Base-by-base conservation (phyloP, 2,329 filamentous ascomycete species). In the Nigrograna mackinnonii region DNA sequence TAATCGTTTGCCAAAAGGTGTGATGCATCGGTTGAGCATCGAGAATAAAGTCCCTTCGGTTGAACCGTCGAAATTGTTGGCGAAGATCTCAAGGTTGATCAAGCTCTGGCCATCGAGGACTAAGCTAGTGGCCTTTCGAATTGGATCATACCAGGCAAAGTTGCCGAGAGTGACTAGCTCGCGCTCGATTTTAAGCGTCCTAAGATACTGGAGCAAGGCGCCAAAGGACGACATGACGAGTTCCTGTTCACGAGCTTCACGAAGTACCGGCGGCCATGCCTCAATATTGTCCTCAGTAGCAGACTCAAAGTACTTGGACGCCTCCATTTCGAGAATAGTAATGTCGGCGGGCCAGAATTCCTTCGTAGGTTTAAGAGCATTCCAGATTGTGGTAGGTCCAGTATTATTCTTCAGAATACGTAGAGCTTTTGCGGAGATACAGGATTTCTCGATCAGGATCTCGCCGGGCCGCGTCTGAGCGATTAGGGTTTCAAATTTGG, bases 341-440 rank as follows among this genome's bases (percentile, higher is more conserved):
- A 84, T 82, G 43, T 96, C 89, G 0, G 89, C 87, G 44, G 89
- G 84, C 89, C 91, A 94, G 62, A 99, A 99, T 62, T 99, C 94
- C 28, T 85, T 86, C 1, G 79, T 84, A 0, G 91, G 80, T 67
- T 96, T 97, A 43, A 96, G 73, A 55, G 92, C 82, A 57, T 96
- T 99, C 92, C 92, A 97, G 52, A 97, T 86, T 0, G 92, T 97
- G 0, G 89, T 95, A 0, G 91, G 91, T 1, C 83, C 81, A 0
- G 91, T 96, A 67, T 95, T 97, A 66, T 95, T 97, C 72, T 97
- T 99, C 53, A 99, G 75, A 32, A 99, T 96, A 3, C 94, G 87
- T 44, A 96, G 70, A 0, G 89, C 89, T 64, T 94, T 95, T n/a
- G 86, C 84, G 0, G 91, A 96, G 21, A 97, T 76, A 20, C 78